Percentiles rank a stretch among this genome's conserved stretches.
phyloP scores from a whole-genome alignment of 2,329 filamentous ascomycete species.

The Ciborinia camelliae region DNA sequence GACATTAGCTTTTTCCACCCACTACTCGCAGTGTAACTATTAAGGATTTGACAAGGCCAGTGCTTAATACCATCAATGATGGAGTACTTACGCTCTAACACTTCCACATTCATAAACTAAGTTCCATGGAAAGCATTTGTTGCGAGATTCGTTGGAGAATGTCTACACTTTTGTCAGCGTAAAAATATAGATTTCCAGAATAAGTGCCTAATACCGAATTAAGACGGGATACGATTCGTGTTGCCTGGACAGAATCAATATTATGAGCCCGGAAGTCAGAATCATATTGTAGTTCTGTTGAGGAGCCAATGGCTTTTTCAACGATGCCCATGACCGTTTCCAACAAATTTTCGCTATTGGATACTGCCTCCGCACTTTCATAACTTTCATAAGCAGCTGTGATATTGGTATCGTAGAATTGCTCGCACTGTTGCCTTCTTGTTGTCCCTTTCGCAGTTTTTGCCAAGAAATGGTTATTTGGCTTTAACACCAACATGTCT shows the following conservation, averaged over 20 bases:
- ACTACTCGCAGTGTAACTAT: neutral
- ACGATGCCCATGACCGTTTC: constrained; percentile 38
- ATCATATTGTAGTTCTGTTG: constrained; percentile 38
- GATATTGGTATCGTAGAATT: neutral
- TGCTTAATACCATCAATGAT: constrained; percentile 31
- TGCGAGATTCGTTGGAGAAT: neutral
- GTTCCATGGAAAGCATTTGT: constrained; percentile 48
- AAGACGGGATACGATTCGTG: constrained; percentile 23
- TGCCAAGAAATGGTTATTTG: constrained; percentile 26
- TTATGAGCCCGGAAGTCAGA: constrained; percentile 55
- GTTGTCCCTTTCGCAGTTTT: constrained; percentile 64
- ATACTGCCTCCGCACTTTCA: neutral
- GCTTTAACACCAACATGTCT: constrained; percentile 10
- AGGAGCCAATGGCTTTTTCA: constrained; percentile 33
- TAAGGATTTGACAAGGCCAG: neutral
- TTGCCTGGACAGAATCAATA: constrained; percentile 49
- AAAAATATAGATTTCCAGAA: neutral
- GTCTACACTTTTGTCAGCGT: constrained; percentile 2
- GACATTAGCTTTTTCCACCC: neutral
- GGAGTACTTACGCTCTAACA: constrained; percentile 37
- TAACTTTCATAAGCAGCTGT: neutral
- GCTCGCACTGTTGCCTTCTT: neutral
- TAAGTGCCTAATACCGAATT: neutral
- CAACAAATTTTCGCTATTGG: neutral
- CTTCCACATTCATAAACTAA: constrained; percentile 59